Evolutionary conservation across 352 stramenopile species (phyloP).

Genomic region (Lagenidium giganteum): DNA sequence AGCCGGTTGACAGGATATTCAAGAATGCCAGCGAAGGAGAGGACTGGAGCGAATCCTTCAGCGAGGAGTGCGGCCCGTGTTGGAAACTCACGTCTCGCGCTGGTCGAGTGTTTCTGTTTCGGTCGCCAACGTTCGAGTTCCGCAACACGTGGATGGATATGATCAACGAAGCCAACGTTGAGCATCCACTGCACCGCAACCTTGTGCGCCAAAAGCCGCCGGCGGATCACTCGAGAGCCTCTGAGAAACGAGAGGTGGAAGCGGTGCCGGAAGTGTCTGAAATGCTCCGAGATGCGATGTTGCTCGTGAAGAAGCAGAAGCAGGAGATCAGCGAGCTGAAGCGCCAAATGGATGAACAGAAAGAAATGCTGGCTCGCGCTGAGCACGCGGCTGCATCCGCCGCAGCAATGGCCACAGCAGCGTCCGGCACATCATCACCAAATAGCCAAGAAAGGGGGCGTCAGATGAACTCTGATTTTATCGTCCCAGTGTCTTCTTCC

Average conservation of each 20-base stretch:
- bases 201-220: not conserved
- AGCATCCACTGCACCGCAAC: conserved; percentile 7
- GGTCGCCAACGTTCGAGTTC: conserved; percentile 38
- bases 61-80: conserved; percentile 61
- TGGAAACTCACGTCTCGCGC: conserved; percentile 63
- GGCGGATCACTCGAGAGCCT: not conserved
- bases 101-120: conserved; percentile 59
- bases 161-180: conserved; percentile 29
- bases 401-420: not conserved
- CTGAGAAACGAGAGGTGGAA: conserved; percentile 6
- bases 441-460: no score
- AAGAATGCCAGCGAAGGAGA: conserved; percentile 24
- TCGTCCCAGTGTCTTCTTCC: no score
- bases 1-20: conserved; percentile 59
- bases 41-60: conserved; percentile 10
- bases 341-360: conserved; percentile 16
- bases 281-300: conserved; percentile 66
- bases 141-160: conserved; percentile 48
- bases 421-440: no score
- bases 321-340: conserved; percentile 63
- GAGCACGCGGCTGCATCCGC: not conserved
- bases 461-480: no score
- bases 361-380: conserved; percentile 11
- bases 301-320: conserved; percentile 60
- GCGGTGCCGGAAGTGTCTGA: conserved; percentile 36